phyloP scores from a whole-genome alignment of 352 stramenopile genomes.

The Globisporangium nagaii region DNA sequence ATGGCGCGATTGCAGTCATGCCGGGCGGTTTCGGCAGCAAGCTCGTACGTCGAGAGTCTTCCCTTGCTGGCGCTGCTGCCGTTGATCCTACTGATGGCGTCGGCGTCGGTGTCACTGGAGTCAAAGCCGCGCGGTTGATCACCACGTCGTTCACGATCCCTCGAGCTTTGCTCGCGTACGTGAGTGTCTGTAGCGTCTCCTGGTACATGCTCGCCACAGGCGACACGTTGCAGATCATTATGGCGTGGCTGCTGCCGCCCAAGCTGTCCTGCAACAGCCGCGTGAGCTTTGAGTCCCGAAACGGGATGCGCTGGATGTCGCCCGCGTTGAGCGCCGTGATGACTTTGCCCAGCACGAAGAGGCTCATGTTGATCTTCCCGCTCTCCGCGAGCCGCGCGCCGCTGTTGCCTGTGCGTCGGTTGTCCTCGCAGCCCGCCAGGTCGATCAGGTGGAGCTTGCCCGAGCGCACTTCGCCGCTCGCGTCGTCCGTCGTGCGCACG shows the following conservation, averaged over 20 bases:
- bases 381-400: constrained; percentile 22
- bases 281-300: constrained; percentile 68
- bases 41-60: background rate
- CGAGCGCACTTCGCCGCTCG: constrained; percentile 6
- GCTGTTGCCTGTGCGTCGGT: constrained; percentile 25
- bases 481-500: constrained; percentile 11
- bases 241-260: constrained; percentile 27
- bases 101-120: background rate
- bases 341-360: constrained; percentile 75
- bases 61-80: background rate
- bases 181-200: constrained; percentile 35
- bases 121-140: constrained; percentile 1
- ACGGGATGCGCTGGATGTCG: constrained; percentile 66
- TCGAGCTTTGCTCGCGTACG: constrained; percentile 31
- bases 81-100: background rate
- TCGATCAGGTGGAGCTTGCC: constrained; percentile 44
- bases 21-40: background rate
- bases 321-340: constrained; percentile 61
- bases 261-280: constrained; percentile 59
- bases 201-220: constrained; percentile 16
- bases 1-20: background rate
- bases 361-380: constrained; percentile 68
- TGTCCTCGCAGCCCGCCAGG: constrained; percentile 34
- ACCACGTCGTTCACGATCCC: constrained; percentile 25
- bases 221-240: constrained; percentile 42